A percentile compares a stretch with the other conserved stretches of the same genome.
These are phyloP conservation scores for Malus asiatica DNA, from an alignment of 306 rosid genomes.

Conservation along the genomic window DNA sequence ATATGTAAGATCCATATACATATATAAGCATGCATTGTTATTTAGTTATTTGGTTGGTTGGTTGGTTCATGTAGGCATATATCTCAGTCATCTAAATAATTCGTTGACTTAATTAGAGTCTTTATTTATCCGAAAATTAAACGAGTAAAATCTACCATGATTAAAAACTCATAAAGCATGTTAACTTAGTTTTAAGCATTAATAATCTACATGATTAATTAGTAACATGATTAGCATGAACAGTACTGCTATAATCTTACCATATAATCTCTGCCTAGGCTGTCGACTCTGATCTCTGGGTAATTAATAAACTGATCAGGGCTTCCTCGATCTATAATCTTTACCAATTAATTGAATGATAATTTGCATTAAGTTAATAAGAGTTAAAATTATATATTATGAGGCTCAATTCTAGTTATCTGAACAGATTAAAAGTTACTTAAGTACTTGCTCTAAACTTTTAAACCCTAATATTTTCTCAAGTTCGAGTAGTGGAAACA, in stretches of 20 bases:
- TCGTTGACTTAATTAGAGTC: background rate
- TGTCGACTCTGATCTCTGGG: too few species aligned
- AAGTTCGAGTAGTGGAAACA: too few species aligned
- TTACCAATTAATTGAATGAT: background rate
- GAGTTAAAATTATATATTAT: background rate
- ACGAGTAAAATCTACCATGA: background rate
- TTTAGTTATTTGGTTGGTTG: background rate
- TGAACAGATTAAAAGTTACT: background rate
- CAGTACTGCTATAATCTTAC: background rate
- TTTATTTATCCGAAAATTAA: background rate
- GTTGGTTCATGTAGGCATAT: background rate
- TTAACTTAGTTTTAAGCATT: background rate
- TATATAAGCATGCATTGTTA: background rate
- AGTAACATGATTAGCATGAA: background rate
- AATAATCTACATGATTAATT: background rate
- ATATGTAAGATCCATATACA: background rate
- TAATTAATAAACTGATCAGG: too few species aligned
- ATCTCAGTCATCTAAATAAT: background rate
- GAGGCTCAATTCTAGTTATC: background rate
- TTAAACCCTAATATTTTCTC: too few species aligned
- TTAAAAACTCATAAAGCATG: background rate
- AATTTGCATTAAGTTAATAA: background rate
- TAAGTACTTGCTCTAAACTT: background rate
- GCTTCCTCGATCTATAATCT: background rate
- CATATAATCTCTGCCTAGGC: too few species aligned